Evolutionary conservation across 805 yeast species (phyloP), one percentile per base, ranked within the genome.

Genomic region (Hyphopichia homilentoma): DNA sequence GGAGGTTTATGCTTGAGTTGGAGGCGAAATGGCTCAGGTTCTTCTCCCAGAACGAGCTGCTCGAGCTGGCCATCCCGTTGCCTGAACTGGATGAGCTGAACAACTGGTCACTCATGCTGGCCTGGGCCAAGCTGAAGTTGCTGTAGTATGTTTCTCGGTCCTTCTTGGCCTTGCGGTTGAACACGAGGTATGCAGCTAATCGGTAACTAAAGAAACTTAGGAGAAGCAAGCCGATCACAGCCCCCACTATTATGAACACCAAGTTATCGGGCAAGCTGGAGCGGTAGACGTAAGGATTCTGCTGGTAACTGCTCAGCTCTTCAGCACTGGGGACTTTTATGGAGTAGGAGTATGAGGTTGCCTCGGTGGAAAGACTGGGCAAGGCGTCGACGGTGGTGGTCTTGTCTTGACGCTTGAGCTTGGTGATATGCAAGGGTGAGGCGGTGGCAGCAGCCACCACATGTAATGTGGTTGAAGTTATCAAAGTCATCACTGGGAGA

Each of bases 161-260:
- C 13, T 44, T 34, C 41, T 47, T 48, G 29, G 68, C 68, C 19
- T 35, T 41, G 4, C 21, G 12, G 18, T 52, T 50, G 8, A 59
- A 53, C 6, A 45, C 44, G 7, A 55, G 13, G 40, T 45, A 54
- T 5, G 45, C 29, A 18, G 49, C 43, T 16, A 59, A 29, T 25
- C 59, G 42, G 30, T 44, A 50, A 4, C 41, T 24, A 8, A 52
- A 19, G 5, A 51, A 30, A 2, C 47, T 35, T 6, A 59, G 15
- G 2, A 56, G 36, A 3, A 39, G 27, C 6, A 46, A 33, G 3
- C 44, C 52, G 14, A 69, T 30, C 6, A 65, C 44, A 0, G 58
- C 52, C 4, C 73, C 76, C 5, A 66, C 52, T 4, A 65, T 50
- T 21, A 72, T 65, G 47, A 72, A 71, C 14, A 71, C 65, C 9